Evolutionary conservation across 169 alveolate species (phyloP).

Genomic region (Pseudocohnilembus persalinus): DNA sequence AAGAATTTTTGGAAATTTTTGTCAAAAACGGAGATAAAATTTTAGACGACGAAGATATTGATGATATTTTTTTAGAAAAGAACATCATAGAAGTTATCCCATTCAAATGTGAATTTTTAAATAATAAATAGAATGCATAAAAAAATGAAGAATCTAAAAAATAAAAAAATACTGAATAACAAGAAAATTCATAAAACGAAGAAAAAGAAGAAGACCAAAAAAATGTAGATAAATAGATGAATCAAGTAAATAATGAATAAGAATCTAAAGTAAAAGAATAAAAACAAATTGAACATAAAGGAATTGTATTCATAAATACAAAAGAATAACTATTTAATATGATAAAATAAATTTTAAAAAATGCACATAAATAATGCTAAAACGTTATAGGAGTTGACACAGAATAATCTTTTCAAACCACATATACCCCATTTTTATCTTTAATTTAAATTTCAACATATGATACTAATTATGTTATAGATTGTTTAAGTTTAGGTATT

Average conservation of each 20-base stretch:
- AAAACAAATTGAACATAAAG: background rate
- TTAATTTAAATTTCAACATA: constrained; percentile 18
- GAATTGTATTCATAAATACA: background rate
- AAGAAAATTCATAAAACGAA: background rate
- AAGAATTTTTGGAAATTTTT: too few species aligned
- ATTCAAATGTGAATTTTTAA: too few species aligned
- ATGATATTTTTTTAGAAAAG: too few species aligned
- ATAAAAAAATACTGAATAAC: background rate
- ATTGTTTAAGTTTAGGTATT: background rate
- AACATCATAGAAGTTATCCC: too few species aligned
- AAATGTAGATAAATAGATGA: too few species aligned
- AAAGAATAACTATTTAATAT: background rate
- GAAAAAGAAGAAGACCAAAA: background rate
- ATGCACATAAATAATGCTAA: background rate
- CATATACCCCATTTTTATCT: constrained; percentile 17
- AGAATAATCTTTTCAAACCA: constrained; percentile 4
- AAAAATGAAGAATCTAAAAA: too few species aligned
- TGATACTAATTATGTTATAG: constrained; percentile 1
- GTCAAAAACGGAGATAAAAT: too few species aligned
- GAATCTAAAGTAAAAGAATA: background rate
- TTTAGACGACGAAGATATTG: too few species aligned
- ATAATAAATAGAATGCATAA: too few species aligned
- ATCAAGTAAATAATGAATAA: background rate
- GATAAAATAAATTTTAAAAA: too few species aligned
- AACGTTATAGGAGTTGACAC: constrained; percentile 15